A percentile compares a stretch with the other conserved stretches of the same genome.
phyloP scores from a whole-genome alignment of 768 basidiomycete species.

The Hypholoma fasciculare region DNA sequence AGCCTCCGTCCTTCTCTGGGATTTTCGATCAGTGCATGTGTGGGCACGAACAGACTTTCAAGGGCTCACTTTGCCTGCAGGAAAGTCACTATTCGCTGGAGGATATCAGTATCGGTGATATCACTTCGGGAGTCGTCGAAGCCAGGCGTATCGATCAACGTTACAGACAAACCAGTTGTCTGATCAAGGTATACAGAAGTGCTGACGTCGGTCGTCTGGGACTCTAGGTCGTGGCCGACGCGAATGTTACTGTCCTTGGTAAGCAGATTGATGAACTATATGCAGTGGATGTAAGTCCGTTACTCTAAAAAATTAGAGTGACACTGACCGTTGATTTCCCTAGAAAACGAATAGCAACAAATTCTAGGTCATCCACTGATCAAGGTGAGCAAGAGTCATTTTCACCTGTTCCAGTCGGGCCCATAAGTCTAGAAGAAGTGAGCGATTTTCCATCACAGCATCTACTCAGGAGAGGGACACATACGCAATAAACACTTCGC shows the following conservation, averaged over 20 bases:
- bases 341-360: too few species aligned
- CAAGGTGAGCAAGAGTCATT: background rate
- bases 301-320: background rate
- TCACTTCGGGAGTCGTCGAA: constrained; percentile 41
- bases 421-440: background rate
- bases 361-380: background rate
- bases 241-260: constrained; percentile 34
- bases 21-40: background rate
- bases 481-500: too few species aligned
- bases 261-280: constrained; percentile 40
- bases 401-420: background rate
- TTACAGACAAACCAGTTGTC: constrained; percentile 17
- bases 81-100: constrained; percentile 30
- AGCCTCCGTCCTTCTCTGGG: constrained; percentile 24
- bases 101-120: constrained; percentile 25
- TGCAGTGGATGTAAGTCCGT: background rate
- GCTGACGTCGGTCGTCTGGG: constrained; percentile 34
- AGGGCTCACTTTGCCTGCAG: constrained; percentile 17
- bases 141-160: constrained; percentile 44
- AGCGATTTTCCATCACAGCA: too few species aligned
- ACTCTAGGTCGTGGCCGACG: constrained; percentile 37
- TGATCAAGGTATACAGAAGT: constrained; percentile 1
- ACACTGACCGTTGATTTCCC: background rate
- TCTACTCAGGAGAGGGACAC: too few species aligned
- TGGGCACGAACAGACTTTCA: too few species aligned